Evolutionary conservation across 2,329 filamentous ascomycete genomes (phyloP), one percentile per base, ranked within the genome.

Genomic region (Aspergillus niger): DNA sequence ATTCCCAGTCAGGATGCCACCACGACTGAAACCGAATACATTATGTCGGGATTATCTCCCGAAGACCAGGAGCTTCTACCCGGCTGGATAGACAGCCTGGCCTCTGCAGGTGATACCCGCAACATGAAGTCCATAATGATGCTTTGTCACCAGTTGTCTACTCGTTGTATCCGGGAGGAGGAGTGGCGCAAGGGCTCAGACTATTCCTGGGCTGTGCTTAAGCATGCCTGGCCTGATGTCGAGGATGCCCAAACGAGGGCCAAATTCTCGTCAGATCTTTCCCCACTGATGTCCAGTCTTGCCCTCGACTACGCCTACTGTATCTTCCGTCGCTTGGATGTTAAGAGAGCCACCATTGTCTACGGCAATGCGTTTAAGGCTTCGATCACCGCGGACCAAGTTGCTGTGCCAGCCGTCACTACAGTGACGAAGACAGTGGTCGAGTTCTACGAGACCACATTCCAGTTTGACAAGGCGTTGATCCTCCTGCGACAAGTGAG

Each of bases 361-460:
- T 76, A 76, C 26, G 72, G 72, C 8, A 76, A 75, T 58, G 70
- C 73, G 1, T 74, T 75, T 54, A 71, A 69, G 20, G 72, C 70
- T 2, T 67, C 73, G 17, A 63, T 74, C 28, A 64, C 65, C 2
- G 72, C 73, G 0, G 73, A 75, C 6, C 70, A 63, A 36, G 72
- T 74, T 0, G 67, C 72, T 8, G 72, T 75, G 10, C 64, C 69
- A 2, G 71, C 70, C 8, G 69, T 74, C 6, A 64, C 69, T 10
- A 68, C 71, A 3, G 73, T 74, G 2, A 70, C 72, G 17, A 76
- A 74, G 63, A 72, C 72, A 0, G 70, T 75, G 7, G 70, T 76
- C 15, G 74, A 75, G 56, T 76, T 76, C 59, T 74, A 74, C 17
- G 73, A 76, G 52, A 76, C 68, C 1, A 74, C 74, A 1, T 76